Conservation (phyloP, 306 rosid genomes). For the Corylus americana region DNA sequence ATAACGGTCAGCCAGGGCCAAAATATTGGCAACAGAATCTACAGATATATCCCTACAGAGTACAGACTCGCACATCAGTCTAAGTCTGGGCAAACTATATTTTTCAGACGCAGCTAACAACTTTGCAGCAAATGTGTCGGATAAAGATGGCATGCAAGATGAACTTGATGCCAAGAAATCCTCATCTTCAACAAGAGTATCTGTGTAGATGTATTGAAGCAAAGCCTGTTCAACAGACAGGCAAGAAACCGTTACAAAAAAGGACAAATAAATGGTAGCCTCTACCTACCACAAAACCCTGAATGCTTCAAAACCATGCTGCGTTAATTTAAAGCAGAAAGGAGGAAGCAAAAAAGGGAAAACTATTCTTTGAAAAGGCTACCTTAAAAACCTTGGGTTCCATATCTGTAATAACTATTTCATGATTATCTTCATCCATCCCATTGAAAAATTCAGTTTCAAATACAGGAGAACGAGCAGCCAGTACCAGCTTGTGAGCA, state of each 20-base stretch:
- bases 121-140: constrained; percentile 80
- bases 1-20: constrained; percentile 87
- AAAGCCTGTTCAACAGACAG: constrained; percentile 67
- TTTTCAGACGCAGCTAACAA: constrained; percentile 88
- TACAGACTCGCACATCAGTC: constrained; percentile 92
- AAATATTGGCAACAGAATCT: constrained; percentile 82
- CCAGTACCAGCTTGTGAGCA: constrained; percentile 88
- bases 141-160: constrained; percentile 56
- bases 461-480: constrained; percentile 84
- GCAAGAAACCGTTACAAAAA: constrained; percentile 31
- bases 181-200: constrained; percentile 78
- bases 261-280: constrained; percentile 14
- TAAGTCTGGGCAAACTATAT: constrained; percentile 80
- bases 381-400: constrained; percentile 98
- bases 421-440: constrained; percentile 59
- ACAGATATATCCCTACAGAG: constrained; percentile 90
- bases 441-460: constrained; percentile 60
- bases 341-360: not conserved
- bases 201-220: constrained; percentile 87
- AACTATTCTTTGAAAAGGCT: constrained; percentile 16
- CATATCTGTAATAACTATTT: constrained; percentile 62
- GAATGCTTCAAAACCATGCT: constrained; percentile 6
- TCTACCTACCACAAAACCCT: not conserved
- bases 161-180: constrained; percentile 66
- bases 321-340: constrained; percentile 17